Evolutionary conservation across 345 rosid species (phyloP).

Genomic region (Brassica napus): DNA sequence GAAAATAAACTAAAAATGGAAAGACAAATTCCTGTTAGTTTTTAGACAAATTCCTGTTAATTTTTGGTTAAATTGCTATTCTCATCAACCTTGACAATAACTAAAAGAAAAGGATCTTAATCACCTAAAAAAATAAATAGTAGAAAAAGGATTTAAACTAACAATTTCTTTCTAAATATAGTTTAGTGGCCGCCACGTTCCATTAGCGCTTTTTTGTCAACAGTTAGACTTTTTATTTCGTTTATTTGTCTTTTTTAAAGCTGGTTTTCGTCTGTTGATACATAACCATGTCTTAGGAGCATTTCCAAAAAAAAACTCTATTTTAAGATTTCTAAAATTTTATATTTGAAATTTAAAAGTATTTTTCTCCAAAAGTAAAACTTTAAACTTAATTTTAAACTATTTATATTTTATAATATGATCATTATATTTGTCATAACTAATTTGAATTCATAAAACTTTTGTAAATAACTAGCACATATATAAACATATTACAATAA

Average conservation of each 20-base stretch:
- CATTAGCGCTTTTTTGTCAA: not conserved
- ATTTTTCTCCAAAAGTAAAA: too few relatives aligned
- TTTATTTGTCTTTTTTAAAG: not conserved
- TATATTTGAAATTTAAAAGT: too few relatives aligned
- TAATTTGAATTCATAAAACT: too few relatives aligned
- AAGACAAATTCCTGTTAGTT: not conserved
- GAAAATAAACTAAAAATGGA: not conserved
- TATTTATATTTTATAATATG: too few relatives aligned
- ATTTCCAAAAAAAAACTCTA: too few relatives aligned
- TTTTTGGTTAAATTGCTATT: not conserved
- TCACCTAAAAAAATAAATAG: not conserved
- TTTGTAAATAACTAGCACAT: too few relatives aligned
- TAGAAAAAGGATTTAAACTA: not conserved
- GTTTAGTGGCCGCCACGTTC: slow-evolving; percentile 33
- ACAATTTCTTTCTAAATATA: not conserved
- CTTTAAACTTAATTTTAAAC: too few relatives aligned
- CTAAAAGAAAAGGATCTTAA: not conserved
- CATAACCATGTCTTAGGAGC: not conserved
- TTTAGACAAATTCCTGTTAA: not conserved
- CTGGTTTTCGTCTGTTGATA: too few relatives aligned
- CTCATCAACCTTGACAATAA: not conserved
- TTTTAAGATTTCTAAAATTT: too few relatives aligned
- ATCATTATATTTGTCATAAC: too few relatives aligned
- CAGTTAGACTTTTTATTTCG: not conserved
- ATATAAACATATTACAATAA: too few relatives aligned